Evolutionary conservation across 2,329 filamentous ascomycete genomes (phyloP).

Genomic region (Monosporascus cannonballus): DNA sequence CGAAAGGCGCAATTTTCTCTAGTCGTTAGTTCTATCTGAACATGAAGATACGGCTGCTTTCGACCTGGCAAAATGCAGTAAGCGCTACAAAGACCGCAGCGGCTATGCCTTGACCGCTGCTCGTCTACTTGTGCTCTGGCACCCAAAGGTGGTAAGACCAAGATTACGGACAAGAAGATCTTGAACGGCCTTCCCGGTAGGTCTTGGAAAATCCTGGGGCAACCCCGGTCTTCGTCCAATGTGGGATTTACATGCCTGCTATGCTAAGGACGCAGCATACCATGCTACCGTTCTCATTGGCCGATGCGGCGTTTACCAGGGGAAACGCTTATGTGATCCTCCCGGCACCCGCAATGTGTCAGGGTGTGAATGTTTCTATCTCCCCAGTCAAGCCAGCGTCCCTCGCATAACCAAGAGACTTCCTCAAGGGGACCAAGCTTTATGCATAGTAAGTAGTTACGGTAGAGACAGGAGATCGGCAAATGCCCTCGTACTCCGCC

Average conservation of each 20-base stretch:
- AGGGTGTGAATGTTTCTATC: too few species aligned
- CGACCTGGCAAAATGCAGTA: not conserved
- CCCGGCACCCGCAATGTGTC: not conserved
- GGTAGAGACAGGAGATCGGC: too few species aligned
- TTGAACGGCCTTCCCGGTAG: not conserved
- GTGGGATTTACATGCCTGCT: too few species aligned
- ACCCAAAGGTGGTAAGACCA: not conserved
- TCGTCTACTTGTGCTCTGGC: not conserved
- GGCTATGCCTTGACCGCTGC: not conserved
- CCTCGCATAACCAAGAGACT: too few species aligned
- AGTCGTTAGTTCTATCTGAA: too few species aligned
- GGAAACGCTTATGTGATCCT: not conserved
- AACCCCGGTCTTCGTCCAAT: not conserved
- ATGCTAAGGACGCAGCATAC: too few species aligned
- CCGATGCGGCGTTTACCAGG: not conserved
- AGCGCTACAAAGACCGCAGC: not conserved
- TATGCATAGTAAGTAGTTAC: too few species aligned
- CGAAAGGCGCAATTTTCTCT: too few species aligned
- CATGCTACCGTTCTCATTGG: not conserved
- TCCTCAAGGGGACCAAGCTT: too few species aligned
- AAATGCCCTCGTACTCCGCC: too few species aligned
- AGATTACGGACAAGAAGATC: not conserved
- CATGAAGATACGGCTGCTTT: not conserved
- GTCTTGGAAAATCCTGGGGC: not conserved
- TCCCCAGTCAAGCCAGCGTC: too few species aligned